Conservation (phyloP, 2,329 filamentous ascomycete species). For the Aspergillus novofumigatus region DNA sequence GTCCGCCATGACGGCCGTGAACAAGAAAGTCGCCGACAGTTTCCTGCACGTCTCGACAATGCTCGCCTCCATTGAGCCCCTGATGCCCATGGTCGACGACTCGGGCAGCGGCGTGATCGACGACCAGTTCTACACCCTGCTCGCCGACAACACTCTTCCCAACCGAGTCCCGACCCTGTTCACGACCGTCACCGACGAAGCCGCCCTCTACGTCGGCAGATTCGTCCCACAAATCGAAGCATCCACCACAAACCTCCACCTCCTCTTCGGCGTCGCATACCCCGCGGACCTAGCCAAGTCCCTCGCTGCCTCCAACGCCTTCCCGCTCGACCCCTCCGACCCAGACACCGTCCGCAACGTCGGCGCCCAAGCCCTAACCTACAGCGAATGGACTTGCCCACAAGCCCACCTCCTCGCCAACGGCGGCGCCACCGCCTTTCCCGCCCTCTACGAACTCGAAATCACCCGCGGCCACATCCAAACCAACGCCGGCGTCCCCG, state of each 20-base stretch:
- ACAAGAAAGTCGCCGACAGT: slow-evolving; percentile 6
- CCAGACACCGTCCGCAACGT: slow-evolving; percentile 16
- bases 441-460: slow-evolving; percentile 17
- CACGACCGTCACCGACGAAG: slow-evolving; percentile 24
- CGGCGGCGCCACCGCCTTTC: slow-evolving; percentile 5
- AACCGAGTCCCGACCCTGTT: slow-evolving; percentile 26
- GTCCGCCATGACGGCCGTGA: slow-evolving; percentile 3
- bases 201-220: slow-evolving; percentile 13
- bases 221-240: slow-evolving; percentile 10
- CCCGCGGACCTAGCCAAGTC: slow-evolving; percentile 11
- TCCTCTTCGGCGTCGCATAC: slow-evolving; percentile 13
- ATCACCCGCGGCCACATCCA: slow-evolving; percentile 22
- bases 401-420: slow-evolving; percentile 7
- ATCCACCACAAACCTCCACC: slow-evolving; percentile 7
- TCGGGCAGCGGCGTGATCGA: slow-evolving; percentile 21
- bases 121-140: slow-evolving; percentile 24
- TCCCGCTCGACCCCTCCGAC: slow-evolving; percentile 11
- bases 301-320: slow-evolving; percentile 12
- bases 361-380: slow-evolving; percentile 6
- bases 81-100: slow-evolving; percentile 27
- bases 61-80: slow-evolving; percentile 18
- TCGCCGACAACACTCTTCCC: slow-evolving; percentile 16
- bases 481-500: slow-evolving; percentile 11
- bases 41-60: slow-evolving; percentile 17
- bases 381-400: slow-evolving; percentile 9